A percentile compares a stretch with the other conserved stretches of the same genome.
Evolutionary conservation across 371 early-diverging fungal species (phyloP).

Genomic region (Zychaea mexicana): DNA sequence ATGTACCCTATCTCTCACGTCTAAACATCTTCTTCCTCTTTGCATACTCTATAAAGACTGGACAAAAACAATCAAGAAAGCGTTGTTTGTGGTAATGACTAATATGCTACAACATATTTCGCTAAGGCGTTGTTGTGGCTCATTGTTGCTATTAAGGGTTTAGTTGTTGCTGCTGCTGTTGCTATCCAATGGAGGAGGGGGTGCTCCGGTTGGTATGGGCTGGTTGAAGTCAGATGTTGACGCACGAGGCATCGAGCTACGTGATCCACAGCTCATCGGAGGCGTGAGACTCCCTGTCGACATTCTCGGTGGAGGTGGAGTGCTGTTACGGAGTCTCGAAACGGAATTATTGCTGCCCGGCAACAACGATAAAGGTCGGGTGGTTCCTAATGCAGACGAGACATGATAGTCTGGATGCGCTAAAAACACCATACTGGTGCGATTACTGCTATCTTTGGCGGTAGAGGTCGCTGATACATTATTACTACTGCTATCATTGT

Average conservation of each 20-base stretch:
- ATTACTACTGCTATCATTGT: not conserved
- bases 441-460: not conserved
- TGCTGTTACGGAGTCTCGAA: not conserved
- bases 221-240: not conserved
- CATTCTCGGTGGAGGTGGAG: not conserved
- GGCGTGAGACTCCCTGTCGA: not conserved
- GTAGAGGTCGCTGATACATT: not conserved
- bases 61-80: too few species aligned
- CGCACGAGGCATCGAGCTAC: constrained; percentile 1
- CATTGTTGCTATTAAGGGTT: too few species aligned
- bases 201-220: not conserved
- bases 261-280: constrained; percentile 1
- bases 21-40: too few species aligned
- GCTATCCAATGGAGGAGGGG: not conserved
- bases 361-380: not conserved
- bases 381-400: not conserved
- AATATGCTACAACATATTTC: too few species aligned
- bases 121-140: too few species aligned
- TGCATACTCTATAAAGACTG: too few species aligned
- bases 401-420: not conserved
- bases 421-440: constrained; percentile 1
- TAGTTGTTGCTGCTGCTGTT: too few species aligned
- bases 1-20: too few species aligned
- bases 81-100: too few species aligned
- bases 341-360: not conserved